These are phyloP conservation scores for Fusarium newnesense DNA, from an alignment of 2,329 filamentous ascomycete species.

Conservation along the genomic window DNA sequence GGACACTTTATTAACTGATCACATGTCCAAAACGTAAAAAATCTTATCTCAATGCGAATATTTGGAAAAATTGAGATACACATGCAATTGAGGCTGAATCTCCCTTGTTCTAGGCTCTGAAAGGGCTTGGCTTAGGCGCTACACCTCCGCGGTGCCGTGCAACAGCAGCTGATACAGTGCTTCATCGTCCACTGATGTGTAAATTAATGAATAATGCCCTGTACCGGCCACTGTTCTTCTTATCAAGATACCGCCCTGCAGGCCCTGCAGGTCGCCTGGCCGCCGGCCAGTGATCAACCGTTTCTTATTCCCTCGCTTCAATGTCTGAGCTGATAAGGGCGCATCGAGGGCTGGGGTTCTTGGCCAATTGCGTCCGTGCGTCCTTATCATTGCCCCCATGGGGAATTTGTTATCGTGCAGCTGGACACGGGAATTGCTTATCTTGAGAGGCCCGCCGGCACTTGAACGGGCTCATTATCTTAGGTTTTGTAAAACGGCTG, in stretches of 20 bases:
- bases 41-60: not conserved
- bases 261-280: not conserved
- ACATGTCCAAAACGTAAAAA: not conserved
- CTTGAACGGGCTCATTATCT: slow-evolving; percentile 3
- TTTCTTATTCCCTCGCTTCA: slow-evolving; percentile 1
- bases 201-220: slow-evolving; percentile 24
- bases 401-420: slow-evolving; percentile 7
- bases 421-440: slow-evolving; percentile 1
- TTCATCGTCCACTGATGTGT: slow-evolving; percentile 8
- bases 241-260: slow-evolving; percentile 17
- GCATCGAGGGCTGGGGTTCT: not conserved
- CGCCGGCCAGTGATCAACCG: slow-evolving; percentile 15
- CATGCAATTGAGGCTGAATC: not conserved
- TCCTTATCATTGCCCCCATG: slow-evolving; percentile 17
- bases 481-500: not conserved
- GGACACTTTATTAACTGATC: not conserved
- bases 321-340: slow-evolving; percentile 14
- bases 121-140: not conserved
- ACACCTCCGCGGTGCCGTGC: slow-evolving; percentile 23
- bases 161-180: not conserved
- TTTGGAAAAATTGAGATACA: not conserved
- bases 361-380: not conserved
- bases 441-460: slow-evolving; percentile 23
- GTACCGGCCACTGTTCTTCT: not conserved
- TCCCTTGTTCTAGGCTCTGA: not conserved